Conservation (phyloP, 768 basidiomycete genomes). For the Naganishia friedmannii region DNA sequence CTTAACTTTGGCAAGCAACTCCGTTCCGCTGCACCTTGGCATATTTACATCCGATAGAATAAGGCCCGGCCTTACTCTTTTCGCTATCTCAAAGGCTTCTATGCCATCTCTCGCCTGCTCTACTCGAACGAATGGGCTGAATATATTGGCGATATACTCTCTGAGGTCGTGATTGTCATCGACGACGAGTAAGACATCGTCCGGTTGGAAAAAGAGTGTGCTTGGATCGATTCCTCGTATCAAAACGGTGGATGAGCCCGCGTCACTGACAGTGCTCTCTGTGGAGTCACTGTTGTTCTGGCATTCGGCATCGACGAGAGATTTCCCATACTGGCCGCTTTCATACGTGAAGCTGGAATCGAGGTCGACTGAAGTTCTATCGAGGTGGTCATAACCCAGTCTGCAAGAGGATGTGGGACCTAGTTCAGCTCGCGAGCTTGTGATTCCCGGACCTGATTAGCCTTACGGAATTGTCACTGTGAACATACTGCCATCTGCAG, state of each 20-base stretch:
- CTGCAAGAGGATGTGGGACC: neutral
- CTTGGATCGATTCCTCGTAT: conserved; percentile 46
- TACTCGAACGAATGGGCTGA: conserved; percentile 51
- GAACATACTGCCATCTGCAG: conserved; percentile 31
- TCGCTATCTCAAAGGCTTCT: conserved; percentile 42
- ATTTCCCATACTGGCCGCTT: conserved; percentile 31
- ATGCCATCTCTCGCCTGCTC: conserved; percentile 49
- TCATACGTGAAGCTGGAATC: conserved; percentile 23
- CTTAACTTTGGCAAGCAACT: conserved; percentile 29
- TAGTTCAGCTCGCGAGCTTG: conserved; percentile 39
- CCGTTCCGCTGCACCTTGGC: conserved; percentile 47
- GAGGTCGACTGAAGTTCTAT: conserved; percentile 34
- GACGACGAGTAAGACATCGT: conserved; percentile 50
- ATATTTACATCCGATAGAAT: conserved; percentile 53
- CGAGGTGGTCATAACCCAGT: conserved; percentile 45
- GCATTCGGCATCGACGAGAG: conserved; percentile 21
- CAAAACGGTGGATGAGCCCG: conserved; percentile 31
- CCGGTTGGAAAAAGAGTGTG: conserved; percentile 49
- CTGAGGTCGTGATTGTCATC: conserved; percentile 51
- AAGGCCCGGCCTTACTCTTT: conserved; percentile 41
- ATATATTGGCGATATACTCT: conserved; percentile 50
- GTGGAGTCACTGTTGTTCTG: conserved; percentile 31
- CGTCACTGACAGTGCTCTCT: conserved; percentile 35
- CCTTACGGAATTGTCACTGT: conserved; percentile 41
- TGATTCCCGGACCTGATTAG: neutral